A percentile compares a stretch with the other conserved stretches of the same genome.
Conservation (phyloP, 371 early-diverging fungal species). For the Syncephalastrum sp. region DNA sequence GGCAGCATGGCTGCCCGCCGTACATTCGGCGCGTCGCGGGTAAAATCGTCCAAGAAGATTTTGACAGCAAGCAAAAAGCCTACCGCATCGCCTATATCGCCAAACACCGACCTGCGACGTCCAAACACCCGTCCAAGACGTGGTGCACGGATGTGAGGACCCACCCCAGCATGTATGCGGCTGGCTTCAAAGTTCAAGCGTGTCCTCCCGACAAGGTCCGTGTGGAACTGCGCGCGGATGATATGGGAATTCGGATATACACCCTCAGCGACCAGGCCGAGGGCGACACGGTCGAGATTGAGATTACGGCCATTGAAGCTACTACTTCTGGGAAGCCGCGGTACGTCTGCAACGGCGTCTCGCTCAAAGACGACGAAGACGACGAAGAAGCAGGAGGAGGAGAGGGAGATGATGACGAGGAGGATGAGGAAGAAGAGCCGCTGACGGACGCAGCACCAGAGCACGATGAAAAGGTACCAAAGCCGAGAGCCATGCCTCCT, state of each 20-base stretch:
- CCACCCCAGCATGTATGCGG: conserved; percentile 33
- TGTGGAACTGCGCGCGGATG: conserved; percentile 32
- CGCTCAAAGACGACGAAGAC: conserved; percentile 8
- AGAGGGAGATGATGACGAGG: background rate
- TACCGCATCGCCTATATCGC: conserved; percentile 35
- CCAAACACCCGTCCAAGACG: conserved; percentile 2
- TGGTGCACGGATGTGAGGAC: conserved; percentile 48
- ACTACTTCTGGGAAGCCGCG: conserved; percentile 1
- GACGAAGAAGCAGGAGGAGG: conserved; percentile 3
- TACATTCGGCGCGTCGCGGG: conserved; percentile 50
- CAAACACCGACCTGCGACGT: conserved; percentile 36
- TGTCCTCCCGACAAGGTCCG: conserved; percentile 20
- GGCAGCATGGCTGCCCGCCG: conserved; percentile 55
- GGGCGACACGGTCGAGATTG: conserved; percentile 24
- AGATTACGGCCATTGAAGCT: conserved; percentile 9
- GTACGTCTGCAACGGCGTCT: conserved; percentile 11
- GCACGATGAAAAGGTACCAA: background rate
- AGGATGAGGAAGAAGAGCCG: conserved; percentile 6
- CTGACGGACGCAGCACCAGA: background rate
- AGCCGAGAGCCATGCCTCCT: too few species aligned
- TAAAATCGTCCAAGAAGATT: conserved; percentile 32
- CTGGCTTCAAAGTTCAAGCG: conserved; percentile 28
- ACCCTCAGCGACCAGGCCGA: conserved; percentile 30
- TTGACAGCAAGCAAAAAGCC: conserved; percentile 23
- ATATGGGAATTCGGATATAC: conserved; percentile 40